Evolutionary conservation across 176 grass and related monocot species (phyloP).

Genomic region (Ananas comosus): DNA sequence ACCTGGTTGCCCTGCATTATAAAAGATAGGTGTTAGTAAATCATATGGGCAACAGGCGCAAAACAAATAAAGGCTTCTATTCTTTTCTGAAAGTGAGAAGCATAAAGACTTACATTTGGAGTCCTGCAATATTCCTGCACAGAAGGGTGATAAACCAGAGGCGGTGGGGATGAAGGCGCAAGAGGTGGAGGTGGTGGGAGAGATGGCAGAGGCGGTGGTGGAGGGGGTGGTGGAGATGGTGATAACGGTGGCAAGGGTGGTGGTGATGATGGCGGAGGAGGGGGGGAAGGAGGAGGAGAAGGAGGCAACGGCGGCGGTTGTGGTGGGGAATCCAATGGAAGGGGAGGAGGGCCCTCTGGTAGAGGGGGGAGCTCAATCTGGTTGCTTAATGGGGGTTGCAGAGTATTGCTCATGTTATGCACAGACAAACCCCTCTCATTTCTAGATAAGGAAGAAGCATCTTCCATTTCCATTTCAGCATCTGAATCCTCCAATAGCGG

Average conservation of each 20-base stretch:
- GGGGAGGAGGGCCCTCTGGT: conserved; percentile 48
- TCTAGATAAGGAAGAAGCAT: conserved; percentile 34
- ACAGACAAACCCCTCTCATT: conserved; percentile 31
- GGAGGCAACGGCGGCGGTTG: conserved; percentile 46
- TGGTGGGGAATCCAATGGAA: conserved; percentile 58
- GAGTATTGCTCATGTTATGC: conserved; percentile 12
- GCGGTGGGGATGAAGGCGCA: conserved; percentile 43
- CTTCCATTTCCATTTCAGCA: conserved; percentile 45
- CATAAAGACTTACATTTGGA: conserved; percentile 48
- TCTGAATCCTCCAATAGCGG: conserved; percentile 27
- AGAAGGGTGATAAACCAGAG: conserved; percentile 42
- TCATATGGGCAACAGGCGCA: conserved; percentile 2
- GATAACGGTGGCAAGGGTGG: conserved; percentile 36
- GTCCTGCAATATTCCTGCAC: conserved; percentile 51
- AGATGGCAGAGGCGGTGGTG: conserved; percentile 47
- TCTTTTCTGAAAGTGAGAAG: conserved; percentile 1
- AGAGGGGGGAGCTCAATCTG: conserved; percentile 48
- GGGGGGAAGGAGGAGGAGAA: conserved; percentile 63
- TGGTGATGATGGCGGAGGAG: conserved; percentile 37
- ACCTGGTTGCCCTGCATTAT: conserved; percentile 50
- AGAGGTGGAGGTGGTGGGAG: conserved; percentile 37
- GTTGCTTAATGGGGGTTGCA: conserved; percentile 26
- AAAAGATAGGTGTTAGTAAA: conserved; percentile 17
- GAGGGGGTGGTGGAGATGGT: conserved; percentile 49
- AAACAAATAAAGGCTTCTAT: conserved; percentile 18